Evolutionary conservation across 768 basidiomycete species (phyloP).

Genomic region (Sporobolomyces roseus): DNA sequence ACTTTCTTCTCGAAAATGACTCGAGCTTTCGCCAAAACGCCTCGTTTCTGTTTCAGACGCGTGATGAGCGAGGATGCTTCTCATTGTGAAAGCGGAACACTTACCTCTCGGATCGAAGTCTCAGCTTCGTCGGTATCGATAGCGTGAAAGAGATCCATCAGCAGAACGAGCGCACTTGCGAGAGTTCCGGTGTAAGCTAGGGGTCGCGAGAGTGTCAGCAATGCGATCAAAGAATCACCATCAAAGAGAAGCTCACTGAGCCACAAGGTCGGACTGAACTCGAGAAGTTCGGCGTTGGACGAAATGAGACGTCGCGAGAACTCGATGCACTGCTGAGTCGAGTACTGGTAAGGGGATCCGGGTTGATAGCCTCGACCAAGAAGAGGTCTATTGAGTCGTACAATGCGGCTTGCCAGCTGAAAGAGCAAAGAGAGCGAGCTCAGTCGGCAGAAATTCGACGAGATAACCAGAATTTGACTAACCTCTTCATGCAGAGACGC

Average conservation of each 20-base stretch:
- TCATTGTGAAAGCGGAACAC: not conserved
- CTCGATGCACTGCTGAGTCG: conserved; percentile 33
- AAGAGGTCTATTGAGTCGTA: conserved; percentile 41
- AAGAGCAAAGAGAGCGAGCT: not conserved
- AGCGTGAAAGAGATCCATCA: conserved; percentile 40
- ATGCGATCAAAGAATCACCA: too few relatives aligned
- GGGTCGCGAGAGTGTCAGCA: not conserved
- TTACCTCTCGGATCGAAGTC: conserved; percentile 24
- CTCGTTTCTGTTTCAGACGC: conserved; percentile 29
- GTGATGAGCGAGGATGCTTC: too few relatives aligned
- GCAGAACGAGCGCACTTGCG: conserved; percentile 33
- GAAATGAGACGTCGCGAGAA: conserved; percentile 34
- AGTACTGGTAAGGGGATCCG: conserved; percentile 22
- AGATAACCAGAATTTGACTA: not conserved
- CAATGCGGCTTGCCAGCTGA: conserved; percentile 37
- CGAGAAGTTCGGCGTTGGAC: conserved; percentile 27
- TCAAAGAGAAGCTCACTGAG: conserved; percentile 20
- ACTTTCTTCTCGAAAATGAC: conserved; percentile 31
- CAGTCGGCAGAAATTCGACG: not conserved
- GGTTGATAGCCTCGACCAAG: conserved; percentile 36
- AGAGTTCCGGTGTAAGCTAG: conserved; percentile 38
- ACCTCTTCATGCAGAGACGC: conserved; percentile 31
- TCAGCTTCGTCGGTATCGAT: conserved; percentile 37
- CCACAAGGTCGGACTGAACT: conserved; percentile 30
- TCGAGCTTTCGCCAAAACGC: conserved; percentile 23